These are phyloP conservation scores for Insectozyma bohioensis DNA, from an alignment of 1,139 yeast species.

Conservation along the genomic window DNA sequence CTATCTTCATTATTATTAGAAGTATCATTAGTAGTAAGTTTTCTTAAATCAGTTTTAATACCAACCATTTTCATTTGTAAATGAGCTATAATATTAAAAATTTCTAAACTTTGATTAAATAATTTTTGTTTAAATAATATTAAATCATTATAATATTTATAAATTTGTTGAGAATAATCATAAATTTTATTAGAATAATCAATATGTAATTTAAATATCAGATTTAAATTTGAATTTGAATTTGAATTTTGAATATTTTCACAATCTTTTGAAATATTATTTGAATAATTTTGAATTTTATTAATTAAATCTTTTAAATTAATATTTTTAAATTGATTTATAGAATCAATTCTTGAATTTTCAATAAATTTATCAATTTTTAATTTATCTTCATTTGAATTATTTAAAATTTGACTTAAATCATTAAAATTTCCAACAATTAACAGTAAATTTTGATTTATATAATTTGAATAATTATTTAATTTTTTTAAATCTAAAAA, in stretches of 20 bases:
- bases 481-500: constrained; percentile 28
- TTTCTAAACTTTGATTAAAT: constrained; percentile 20
- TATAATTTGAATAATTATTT: constrained; percentile 21
- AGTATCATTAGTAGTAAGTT: constrained; percentile 12
- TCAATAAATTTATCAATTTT: constrained; percentile 35
- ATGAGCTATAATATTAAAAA: constrained; percentile 35
- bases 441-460: constrained; percentile 29
- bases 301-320: constrained; percentile 10
- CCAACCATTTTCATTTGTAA: constrained; percentile 42
- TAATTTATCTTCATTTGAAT: constrained; percentile 28
- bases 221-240: too few species aligned
- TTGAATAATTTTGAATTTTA: constrained; percentile 2
- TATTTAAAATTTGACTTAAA: constrained; percentile 31
- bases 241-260: too few species aligned
- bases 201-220: too few species aligned
- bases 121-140: constrained; percentile 28
- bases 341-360: constrained; percentile 34
- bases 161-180: constrained; percentile 12
- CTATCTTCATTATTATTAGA: background rate
- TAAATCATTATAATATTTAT: constrained; percentile 18
- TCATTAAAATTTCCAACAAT: constrained; percentile 39
- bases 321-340: constrained; percentile 26
- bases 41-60: constrained; percentile 31
- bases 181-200: too few species aligned
- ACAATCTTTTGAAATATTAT: background rate